Percentiles rank a stretch among this genome's conserved stretches.
phyloP scores from a whole-genome alignment of 2,329 filamentous ascomycete genomes.

The Cercospora nicotianae region DNA sequence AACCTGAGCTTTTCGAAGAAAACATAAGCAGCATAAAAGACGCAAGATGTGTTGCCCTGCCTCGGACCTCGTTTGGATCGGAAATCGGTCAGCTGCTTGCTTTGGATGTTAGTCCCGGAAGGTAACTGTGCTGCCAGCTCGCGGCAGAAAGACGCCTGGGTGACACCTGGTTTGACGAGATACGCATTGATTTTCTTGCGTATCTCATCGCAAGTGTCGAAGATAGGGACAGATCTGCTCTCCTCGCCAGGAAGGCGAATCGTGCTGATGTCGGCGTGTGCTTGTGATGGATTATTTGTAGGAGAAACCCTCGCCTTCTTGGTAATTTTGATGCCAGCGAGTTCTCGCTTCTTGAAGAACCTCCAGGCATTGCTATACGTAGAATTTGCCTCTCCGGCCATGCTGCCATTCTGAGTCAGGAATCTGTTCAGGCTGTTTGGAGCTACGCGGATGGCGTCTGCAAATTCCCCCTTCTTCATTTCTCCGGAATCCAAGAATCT shows the following conservation, averaged over 20 bases:
- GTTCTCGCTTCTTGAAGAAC: conserved; percentile 55
- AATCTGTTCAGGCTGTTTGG: conserved; percentile 47
- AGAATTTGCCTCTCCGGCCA: conserved; percentile 37
- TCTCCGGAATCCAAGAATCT: conserved; percentile 46
- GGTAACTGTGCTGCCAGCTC: conserved; percentile 49
- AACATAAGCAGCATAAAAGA: conserved; percentile 39
- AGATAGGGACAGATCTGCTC: conserved; percentile 50
- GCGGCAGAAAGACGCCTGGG: conserved; percentile 55
- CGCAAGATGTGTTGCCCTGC: conserved; percentile 50
- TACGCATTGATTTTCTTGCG: conserved; percentile 58
- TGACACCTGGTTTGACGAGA: conserved; percentile 50
- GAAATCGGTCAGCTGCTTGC: conserved; percentile 52
- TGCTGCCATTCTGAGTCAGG: conserved; percentile 50
- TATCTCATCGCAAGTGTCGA: conserved; percentile 59
- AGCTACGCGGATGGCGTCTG: conserved; percentile 41
- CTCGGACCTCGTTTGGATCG: conserved; percentile 51
- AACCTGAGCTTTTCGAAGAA: conserved; percentile 63
- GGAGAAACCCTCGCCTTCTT: conserved; percentile 36
- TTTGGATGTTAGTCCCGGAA: conserved; percentile 42
- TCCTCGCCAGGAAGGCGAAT: conserved; percentile 53
- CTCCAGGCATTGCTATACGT: conserved; percentile 38
- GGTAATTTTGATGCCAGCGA: conserved; percentile 47
- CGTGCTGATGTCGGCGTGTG: conserved; percentile 43
- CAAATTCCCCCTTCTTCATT: conserved; percentile 50
- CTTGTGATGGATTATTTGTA: conserved; percentile 27